Conservation (phyloP, 2,329 filamentous ascomycete genomes). For the Sporothrix mexicana region DNA sequence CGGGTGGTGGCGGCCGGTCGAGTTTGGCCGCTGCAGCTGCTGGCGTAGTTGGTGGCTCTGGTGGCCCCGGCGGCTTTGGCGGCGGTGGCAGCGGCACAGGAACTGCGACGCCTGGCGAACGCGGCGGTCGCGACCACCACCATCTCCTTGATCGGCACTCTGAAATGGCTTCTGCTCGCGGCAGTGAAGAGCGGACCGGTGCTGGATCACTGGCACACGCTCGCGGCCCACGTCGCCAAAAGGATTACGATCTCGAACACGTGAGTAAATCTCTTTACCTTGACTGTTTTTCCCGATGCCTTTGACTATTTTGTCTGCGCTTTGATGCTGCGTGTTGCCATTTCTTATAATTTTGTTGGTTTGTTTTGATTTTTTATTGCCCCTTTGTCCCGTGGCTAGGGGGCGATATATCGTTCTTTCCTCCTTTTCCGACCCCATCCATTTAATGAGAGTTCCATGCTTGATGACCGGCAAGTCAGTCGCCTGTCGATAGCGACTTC, state of each 20-base stretch:
- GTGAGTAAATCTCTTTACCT: conserved; percentile 56
- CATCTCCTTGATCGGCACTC: conserved; percentile 48
- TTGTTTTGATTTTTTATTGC: background rate
- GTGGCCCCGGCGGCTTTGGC: conserved; percentile 40
- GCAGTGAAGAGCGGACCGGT: conserved; percentile 77
- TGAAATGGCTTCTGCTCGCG: conserved; percentile 69
- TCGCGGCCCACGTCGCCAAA: conserved; percentile 73
- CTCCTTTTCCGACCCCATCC: too few relatives aligned
- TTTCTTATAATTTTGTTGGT: background rate
- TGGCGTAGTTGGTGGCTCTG: conserved; percentile 40
- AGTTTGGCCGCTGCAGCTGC: conserved; percentile 45
- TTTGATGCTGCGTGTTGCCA: background rate
- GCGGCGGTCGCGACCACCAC: conserved; percentile 32
- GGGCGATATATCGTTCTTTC: too few relatives aligned
- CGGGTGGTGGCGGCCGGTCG: conserved; percentile 28
- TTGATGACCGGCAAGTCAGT: too few relatives aligned
- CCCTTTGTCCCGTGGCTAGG: too few relatives aligned
- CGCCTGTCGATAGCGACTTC: too few relatives aligned
- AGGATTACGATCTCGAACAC: conserved; percentile 83
- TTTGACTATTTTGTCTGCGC: background rate
- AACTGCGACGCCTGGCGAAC: conserved; percentile 33
- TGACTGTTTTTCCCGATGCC: conserved; percentile 4
- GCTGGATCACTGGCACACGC: conserved; percentile 64
- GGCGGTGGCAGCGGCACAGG: conserved; percentile 29
- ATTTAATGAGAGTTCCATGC: too few relatives aligned